Conservation (phyloP, 495 filamentous ascomycete genomes). For the Xylaria scruposa region DNA sequence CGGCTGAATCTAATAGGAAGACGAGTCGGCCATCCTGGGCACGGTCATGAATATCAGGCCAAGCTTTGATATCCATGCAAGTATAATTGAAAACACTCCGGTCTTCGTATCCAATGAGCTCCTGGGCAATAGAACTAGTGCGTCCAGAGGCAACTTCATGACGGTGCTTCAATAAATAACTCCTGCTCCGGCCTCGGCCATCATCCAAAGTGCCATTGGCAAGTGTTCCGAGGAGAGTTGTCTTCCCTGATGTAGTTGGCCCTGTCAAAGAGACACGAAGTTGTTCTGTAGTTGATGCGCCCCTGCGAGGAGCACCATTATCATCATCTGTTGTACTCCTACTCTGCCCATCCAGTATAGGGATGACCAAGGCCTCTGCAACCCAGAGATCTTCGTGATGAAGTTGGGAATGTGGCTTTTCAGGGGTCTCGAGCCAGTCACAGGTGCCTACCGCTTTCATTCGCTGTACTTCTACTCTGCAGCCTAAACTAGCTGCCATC, state of each 20-base stretch:
- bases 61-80: slow-evolving; percentile 83
- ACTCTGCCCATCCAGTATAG: slow-evolving; percentile 41
- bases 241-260: slow-evolving; percentile 92
- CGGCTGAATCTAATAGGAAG: slow-evolving; percentile 89
- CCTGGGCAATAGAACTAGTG: slow-evolving; percentile 91
- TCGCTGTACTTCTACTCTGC: slow-evolving; percentile 81
- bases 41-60: slow-evolving; percentile 90
- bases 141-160: slow-evolving; percentile 91
- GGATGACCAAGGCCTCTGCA: slow-evolving; percentile 72
- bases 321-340: slow-evolving; percentile 21
- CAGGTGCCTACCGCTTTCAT: slow-evolving; percentile 87
- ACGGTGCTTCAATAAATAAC: slow-evolving; percentile 89
- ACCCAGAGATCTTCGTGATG: slow-evolving; percentile 75
- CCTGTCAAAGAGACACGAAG: slow-evolving; percentile 91
- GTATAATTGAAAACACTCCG: slow-evolving; percentile 84
- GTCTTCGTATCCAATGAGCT: slow-evolving; percentile 82
- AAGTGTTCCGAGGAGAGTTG: slow-evolving; percentile 85
- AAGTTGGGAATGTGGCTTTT: slow-evolving; percentile 25
- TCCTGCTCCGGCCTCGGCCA: slow-evolving; percentile 84
- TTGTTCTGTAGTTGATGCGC: slow-evolving; percentile 66
- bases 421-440: slow-evolving; percentile 68
- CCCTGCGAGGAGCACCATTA: slow-evolving; percentile 33
- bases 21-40: slow-evolving; percentile 77
- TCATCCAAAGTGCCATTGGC: slow-evolving; percentile 90
- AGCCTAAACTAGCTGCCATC: slow-evolving; percentile 93